Percentiles rank a stretch among this genome's conserved stretches.
Conservation (phyloP, 2,329 filamentous ascomycete species). For the Byssochlamys sp. region DNA sequence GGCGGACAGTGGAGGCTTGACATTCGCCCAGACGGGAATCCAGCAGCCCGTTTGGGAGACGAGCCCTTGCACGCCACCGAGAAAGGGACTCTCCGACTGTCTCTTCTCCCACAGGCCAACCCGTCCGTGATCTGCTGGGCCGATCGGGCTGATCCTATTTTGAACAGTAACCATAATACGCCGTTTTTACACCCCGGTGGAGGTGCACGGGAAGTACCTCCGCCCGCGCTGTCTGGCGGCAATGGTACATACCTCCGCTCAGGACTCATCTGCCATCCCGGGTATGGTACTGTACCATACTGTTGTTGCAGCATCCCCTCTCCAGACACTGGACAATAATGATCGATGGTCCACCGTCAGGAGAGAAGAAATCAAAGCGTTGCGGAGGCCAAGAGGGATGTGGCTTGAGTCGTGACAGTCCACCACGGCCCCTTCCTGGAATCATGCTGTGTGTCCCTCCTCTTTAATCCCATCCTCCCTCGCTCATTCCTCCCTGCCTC, state of each 20-base stretch:
- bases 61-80: too few species aligned
- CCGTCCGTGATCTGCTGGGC: background rate
- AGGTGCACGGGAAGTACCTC: background rate
- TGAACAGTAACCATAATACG: background rate
- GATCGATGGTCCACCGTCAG: background rate
- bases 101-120: background rate
- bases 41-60: background rate
- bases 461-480: background rate
- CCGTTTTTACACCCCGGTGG: background rate
- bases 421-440: background rate
- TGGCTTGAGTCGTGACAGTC: background rate
- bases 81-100: background rate
- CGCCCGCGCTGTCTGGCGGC: background rate
- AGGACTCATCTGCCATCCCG: background rate
- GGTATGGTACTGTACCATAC: background rate
- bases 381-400: background rate
- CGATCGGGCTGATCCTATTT: slow-evolving; percentile 1
- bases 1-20: background rate
- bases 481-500: slow-evolving; percentile 1
- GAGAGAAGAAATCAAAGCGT: background rate
- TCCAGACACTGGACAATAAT: background rate
- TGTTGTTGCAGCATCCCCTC: background rate
- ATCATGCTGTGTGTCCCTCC: background rate
- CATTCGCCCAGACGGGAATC: background rate
- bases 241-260: background rate